These are phyloP conservation scores for Phaeosphaeria sp. DNA, from an alignment of 2,329 filamentous ascomycete species.

Conservation along the genomic window DNA sequence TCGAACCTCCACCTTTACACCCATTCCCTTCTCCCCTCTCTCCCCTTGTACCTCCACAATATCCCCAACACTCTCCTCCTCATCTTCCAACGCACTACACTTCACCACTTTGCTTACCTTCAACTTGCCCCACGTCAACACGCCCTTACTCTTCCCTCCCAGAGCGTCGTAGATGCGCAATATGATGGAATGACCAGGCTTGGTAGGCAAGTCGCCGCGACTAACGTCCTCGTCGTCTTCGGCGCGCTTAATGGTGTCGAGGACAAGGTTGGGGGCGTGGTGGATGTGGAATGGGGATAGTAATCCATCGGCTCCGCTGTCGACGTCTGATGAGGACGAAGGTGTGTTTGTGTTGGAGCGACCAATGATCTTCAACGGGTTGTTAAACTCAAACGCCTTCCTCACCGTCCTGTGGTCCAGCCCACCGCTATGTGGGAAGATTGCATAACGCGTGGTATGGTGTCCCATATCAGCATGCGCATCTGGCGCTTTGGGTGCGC, in stretches of 20 bases:
- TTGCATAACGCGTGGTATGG: constrained; percentile 87
- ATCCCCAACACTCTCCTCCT: constrained; percentile 61
- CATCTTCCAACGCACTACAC: constrained; percentile 88
- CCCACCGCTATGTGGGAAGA: constrained; percentile 80
- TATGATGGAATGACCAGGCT: constrained; percentile 79
- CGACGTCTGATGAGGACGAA: no score
- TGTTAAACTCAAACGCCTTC: constrained; percentile 90
- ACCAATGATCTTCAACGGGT: constrained; percentile 68
- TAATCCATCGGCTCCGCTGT: no score
- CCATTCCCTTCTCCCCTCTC: constrained; percentile 57
- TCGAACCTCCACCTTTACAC: constrained; percentile 63
- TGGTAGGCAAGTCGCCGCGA: constrained; percentile 60
- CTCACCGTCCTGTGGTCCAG: constrained; percentile 77
- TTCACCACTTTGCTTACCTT: constrained; percentile 79
- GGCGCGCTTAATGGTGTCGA: constrained; percentile 91
- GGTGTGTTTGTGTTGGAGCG: constrained; percentile 40
- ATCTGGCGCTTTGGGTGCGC: constrained; percentile 90
- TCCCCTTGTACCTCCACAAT: constrained; percentile 45
- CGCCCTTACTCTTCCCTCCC: constrained; percentile 78
- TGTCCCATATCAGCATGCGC: constrained; percentile 92
- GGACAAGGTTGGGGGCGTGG: constrained; percentile 70
- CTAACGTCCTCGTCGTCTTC: constrained; percentile 63
- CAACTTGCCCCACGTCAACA: constrained; percentile 69
- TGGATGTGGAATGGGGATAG: constrained; percentile 70
- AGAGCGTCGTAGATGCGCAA: constrained; percentile 87